phyloP scores from a whole-genome alignment of 208 protist genomes.

The Crithidia brevicula region DNA sequence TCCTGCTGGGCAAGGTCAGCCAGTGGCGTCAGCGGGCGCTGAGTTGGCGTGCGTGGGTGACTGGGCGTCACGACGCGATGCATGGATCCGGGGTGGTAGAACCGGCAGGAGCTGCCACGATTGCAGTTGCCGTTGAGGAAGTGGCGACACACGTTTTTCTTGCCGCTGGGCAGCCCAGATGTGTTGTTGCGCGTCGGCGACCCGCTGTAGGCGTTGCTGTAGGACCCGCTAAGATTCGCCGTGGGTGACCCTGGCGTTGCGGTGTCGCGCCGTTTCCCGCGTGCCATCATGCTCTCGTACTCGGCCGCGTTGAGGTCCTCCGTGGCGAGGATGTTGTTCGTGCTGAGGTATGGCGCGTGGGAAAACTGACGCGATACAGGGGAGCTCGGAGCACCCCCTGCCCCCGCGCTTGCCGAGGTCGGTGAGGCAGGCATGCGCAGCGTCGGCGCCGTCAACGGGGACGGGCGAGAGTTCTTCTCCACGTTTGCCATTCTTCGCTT shows the following conservation, averaged over 20 bases:
- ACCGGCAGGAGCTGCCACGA: conserved; percentile 62
- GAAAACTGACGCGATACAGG: conserved; percentile 11
- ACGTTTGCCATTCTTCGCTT: conserved; percentile 9
- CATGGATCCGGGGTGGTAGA: conserved; percentile 50
- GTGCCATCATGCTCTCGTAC: conserved; percentile 19
- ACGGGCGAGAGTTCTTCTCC: not conserved
- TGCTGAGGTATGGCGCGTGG: conserved; percentile 26
- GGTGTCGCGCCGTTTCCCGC: conserved; percentile 8
- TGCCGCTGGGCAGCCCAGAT: not conserved
- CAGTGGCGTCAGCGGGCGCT: conserved; percentile 46
- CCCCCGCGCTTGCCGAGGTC: not conserved
- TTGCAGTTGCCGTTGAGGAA: conserved; percentile 66
- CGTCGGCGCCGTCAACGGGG: conserved; percentile 6
- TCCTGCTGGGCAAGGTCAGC: conserved; percentile 37
- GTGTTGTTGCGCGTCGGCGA: conserved; percentile 2
- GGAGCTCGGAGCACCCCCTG: not conserved
- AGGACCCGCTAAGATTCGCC: not conserved
- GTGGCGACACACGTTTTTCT: conserved; percentile 59
- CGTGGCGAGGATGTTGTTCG: conserved; percentile 27
- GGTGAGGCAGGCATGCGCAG: not conserved
- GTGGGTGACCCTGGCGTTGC: conserved; percentile 6
- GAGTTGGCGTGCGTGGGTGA: conserved; percentile 31
- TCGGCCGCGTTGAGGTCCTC: conserved; percentile 13
- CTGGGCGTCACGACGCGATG: conserved; percentile 47
- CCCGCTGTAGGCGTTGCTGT: conserved; percentile 9